Conservation (phyloP, 441 rosid species). For the Daphne laureola region DNA sequence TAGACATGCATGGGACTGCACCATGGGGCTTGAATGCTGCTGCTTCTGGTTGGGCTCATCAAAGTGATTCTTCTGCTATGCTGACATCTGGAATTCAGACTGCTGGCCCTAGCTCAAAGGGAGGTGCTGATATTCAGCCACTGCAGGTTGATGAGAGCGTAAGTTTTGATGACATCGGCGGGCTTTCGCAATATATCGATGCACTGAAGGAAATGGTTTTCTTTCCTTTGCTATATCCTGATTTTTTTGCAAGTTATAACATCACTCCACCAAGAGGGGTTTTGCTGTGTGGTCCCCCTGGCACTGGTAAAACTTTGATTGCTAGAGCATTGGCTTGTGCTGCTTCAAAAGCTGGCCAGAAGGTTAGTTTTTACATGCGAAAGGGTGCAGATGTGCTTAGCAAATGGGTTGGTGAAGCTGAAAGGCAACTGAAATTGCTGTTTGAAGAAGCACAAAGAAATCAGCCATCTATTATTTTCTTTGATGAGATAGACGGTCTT, state of each 20-base stretch:
- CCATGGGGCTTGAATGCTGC: constrained; percentile 87
- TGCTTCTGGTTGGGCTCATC: constrained; percentile 99
- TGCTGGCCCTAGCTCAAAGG: constrained; percentile 99
- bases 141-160: constrained; percentile 91
- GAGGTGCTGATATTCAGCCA: constrained; percentile 99
- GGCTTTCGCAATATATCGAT: constrained; percentile 89
- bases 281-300: constrained; percentile 98
- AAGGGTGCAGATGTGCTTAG: constrained; percentile 99
- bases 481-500: constrained; percentile 99
- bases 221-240: constrained; percentile 94
- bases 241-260: constrained; percentile 93
- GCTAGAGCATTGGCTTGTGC: constrained; percentile 99
- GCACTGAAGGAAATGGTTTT: constrained; percentile 99
- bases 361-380: constrained; percentile 99
- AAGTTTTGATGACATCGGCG: constrained; percentile 96
- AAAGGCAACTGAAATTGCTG: constrained; percentile 92
- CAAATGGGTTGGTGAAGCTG: constrained; percentile 99
- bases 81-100: constrained; percentile 90
- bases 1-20: constrained; percentile 81
- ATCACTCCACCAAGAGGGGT: constrained; percentile 99
- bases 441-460: constrained; percentile 98
- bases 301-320: constrained; percentile 97
- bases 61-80: constrained; percentile 71
- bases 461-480: constrained; percentile 97
- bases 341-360: constrained; percentile 99